phyloP scores from a whole-genome alignment of 805 yeast genomes.

The Starmera caribaea region DNA sequence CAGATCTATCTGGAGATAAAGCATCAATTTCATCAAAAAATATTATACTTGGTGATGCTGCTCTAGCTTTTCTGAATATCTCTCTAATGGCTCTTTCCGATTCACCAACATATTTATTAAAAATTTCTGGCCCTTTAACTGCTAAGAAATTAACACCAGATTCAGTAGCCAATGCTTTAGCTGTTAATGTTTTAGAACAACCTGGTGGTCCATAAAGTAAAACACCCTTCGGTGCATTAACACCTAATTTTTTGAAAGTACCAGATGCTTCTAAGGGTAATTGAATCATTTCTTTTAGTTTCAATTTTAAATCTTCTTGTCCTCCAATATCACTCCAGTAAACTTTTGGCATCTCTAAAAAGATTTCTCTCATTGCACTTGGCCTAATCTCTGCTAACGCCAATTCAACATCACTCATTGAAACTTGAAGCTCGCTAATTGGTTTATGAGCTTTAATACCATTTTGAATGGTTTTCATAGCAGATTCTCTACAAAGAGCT shows the following conservation, averaged over 20 bases:
- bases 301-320: constrained; percentile 71
- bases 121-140: constrained; percentile 93
- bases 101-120: constrained; percentile 94
- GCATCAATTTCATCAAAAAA: constrained; percentile 98
- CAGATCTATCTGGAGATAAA: constrained; percentile 65
- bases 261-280: constrained; percentile 79
- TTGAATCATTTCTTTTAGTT: constrained; percentile 83
- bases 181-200: constrained; percentile 90
- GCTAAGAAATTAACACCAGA: constrained; percentile 90
- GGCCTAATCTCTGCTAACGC: constrained; percentile 83
- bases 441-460: constrained; percentile 28
- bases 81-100: constrained; percentile 90
- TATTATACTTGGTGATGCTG: constrained; percentile 89
- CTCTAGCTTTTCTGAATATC: constrained; percentile 85
- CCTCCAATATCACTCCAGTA: constrained; percentile 96
- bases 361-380: constrained; percentile 94
- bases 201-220: constrained; percentile 97
- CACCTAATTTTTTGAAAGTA: constrained; percentile 68
- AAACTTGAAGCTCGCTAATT: constrained; percentile 34
- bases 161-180: constrained; percentile 92
- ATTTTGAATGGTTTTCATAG: constrained; percentile 68
- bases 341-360: constrained; percentile 89
- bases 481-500: constrained; percentile 83
- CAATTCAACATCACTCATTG: constrained; percentile 47
- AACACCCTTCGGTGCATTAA: constrained; percentile 88